Conservation (phyloP, 768 basidiomycete species). For the Pleurotus pulmonarius region DNA sequence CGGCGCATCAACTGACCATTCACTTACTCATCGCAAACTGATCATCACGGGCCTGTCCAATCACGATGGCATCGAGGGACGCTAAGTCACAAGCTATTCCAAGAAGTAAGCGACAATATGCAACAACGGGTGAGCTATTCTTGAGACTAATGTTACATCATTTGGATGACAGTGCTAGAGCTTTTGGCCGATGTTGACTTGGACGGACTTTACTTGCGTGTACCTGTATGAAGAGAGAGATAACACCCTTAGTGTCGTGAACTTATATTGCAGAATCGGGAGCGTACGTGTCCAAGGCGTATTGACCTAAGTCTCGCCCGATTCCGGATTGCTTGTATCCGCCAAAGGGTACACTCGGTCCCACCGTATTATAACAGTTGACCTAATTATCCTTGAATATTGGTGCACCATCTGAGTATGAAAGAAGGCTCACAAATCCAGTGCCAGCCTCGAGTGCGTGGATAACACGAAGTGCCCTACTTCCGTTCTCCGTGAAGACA, state of each 20-base stretch:
- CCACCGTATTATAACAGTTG: slow-evolving; percentile 31
- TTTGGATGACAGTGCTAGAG: slow-evolving; percentile 8
- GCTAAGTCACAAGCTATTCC: no score
- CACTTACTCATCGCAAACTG: no score
- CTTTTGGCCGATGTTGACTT: slow-evolving; percentile 44
- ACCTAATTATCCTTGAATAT: slow-evolving; percentile 19
- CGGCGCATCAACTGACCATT: no score
- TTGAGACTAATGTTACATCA: not conserved
- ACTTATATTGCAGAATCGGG: not conserved
- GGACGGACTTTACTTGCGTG: slow-evolving; percentile 48
- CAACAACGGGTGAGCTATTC: no score
- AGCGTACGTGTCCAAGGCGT: slow-evolving; percentile 42
- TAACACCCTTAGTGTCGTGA: no score
- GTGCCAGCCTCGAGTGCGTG: slow-evolving; percentile 32
- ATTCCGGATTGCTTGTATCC: slow-evolving; percentile 62
- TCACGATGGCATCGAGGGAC: no score
- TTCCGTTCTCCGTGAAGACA: slow-evolving; percentile 18
- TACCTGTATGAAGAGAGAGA: slow-evolving; percentile 24
- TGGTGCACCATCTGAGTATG: not conserved
- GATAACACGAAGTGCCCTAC: slow-evolving; percentile 19
- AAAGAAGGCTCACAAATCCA: slow-evolving; percentile 37
- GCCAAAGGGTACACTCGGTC: slow-evolving; percentile 55
- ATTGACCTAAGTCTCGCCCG: slow-evolving; percentile 57
- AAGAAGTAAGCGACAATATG: no score
- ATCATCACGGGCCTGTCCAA: no score